Base-by-base conservation (phyloP, 2,329 filamentous ascomycete species). In the Rhynchosporium graminicola region DNA sequence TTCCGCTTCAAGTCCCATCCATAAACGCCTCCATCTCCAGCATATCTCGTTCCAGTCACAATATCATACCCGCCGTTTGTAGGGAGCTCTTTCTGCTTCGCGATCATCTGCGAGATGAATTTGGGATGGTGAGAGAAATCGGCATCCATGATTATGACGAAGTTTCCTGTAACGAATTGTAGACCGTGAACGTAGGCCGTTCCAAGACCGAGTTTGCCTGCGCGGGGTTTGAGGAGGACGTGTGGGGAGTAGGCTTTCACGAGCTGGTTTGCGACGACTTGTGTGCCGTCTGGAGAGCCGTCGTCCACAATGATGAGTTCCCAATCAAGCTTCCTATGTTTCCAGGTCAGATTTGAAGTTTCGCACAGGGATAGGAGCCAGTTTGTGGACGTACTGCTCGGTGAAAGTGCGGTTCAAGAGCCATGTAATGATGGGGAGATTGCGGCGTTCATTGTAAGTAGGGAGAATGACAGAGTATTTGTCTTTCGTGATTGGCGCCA, bases 41-140 rank as follows among this genome's bases (percentile, higher is more conserved):
- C 92, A 78, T 99, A 99, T 65, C 95, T 85, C 51, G 95, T 99
- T 59, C 95, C 95, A 1, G 94, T 98, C 52, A 99, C 93, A 71
- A 99, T 99, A 75, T 99, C 95, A 80, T 92, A 96, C 80, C 92
- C 87, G 68, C 82, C 88, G 61, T 81, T 79, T 9, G 68, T 71
- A 12, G 69, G 42, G 29, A 73, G 63, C 65, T 76, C 77, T 76
- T 86, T 84, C 78, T 98, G 95, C 69, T 87, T 84, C 63, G 83
- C 84, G 72, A 99, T 91, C 92, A 99, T 98, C 74, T 88, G 83
- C 59, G 93, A 88, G 78, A 99, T 97, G 85, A 98, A 99, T 80
- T 98, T 99, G 75, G 95, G 95, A 82, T 99, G 95, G 81, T 99
- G 95, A 71, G 87, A 92, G 84, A 99, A 99, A 80, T 99, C 95